Conservation (phyloP, 495 filamentous ascomycete genomes). For the Amphirosellinia nigrospora region DNA sequence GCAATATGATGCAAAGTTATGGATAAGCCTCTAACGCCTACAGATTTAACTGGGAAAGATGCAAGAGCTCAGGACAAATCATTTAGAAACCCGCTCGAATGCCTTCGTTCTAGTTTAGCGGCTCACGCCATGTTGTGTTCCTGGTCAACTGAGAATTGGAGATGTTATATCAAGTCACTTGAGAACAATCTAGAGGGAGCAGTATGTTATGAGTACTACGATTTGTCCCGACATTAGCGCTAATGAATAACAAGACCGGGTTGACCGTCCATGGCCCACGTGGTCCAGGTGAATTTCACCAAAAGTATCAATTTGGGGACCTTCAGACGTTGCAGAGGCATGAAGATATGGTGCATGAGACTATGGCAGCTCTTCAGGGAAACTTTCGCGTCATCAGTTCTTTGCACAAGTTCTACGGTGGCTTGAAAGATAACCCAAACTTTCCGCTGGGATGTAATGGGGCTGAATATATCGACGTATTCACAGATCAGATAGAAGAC, state of each 20-base stretch:
- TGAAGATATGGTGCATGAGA: conserved; percentile 41
- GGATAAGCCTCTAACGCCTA: not conserved
- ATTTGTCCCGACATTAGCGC: not conserved
- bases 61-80: conserved; percentile 33
- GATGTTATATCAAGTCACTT: conserved; percentile 47
- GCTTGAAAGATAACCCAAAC: conserved; percentile 33
- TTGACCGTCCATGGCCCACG: not conserved
- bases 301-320: conserved; percentile 22
- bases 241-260: not conserved
- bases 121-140: conserved; percentile 46
- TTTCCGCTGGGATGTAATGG: conserved; percentile 30
- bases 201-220: conserved; percentile 27
- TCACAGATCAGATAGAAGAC: conserved; percentile 42
- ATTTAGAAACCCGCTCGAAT: conserved; percentile 37
- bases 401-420: conserved; percentile 39
- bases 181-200: conserved; percentile 44
- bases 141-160: conserved; percentile 53
- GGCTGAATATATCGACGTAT: conserved; percentile 22
- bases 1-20: conserved; percentile 2
- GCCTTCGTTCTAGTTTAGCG: conserved; percentile 42
- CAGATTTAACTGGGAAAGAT: not conserved
- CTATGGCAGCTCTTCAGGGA: conserved; percentile 39
- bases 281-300: not conserved
- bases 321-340: conserved; percentile 40
- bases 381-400: conserved; percentile 42